Conservation (phyloP, 108 stramenopile genomes). For the Fistulifera pelliculosa region DNA sequence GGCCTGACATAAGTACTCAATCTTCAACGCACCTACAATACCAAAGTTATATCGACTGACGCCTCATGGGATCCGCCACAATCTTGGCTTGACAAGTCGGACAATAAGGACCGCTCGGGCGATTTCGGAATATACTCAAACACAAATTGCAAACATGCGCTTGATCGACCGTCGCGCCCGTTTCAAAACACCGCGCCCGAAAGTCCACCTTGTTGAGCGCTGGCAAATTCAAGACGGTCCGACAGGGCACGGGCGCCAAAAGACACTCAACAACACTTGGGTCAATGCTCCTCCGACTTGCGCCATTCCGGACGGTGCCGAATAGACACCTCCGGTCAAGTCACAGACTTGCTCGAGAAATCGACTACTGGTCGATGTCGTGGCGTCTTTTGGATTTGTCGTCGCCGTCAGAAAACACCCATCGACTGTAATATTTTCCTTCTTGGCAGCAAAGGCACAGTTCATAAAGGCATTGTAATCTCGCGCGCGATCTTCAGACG, state of each 20-base stretch:
- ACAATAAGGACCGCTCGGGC: slow-evolving; percentile 44
- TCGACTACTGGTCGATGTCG: slow-evolving; percentile 15
- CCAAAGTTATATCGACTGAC: too few relatives aligned
- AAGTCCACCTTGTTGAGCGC: slow-evolving; percentile 74
- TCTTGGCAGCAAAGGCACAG: slow-evolving; percentile 73
- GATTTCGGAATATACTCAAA: slow-evolving; percentile 65
- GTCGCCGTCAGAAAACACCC: slow-evolving; percentile 62
- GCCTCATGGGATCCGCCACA: too few relatives aligned
- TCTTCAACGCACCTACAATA: too few relatives aligned
- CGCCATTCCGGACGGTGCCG: slow-evolving; percentile 46
- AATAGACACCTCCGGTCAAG: slow-evolving; percentile 35
- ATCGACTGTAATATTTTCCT: slow-evolving; percentile 65
- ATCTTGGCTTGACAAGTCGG: slow-evolving; percentile 74
- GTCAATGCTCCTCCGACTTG: slow-evolving; percentile 72
- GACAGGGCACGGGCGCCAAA: slow-evolving; percentile 49
- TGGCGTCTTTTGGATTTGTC: slow-evolving; percentile 17
- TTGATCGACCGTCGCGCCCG: slow-evolving; percentile 61
- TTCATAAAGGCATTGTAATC: slow-evolving; percentile 91
- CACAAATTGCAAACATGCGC: slow-evolving; percentile 79
- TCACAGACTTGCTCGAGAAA: slow-evolving; percentile 78
- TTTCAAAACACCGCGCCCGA: slow-evolving; percentile 76
- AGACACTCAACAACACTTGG: slow-evolving; percentile 63
- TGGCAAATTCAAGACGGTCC: slow-evolving; percentile 52
- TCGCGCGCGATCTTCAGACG: slow-evolving; percentile 68
- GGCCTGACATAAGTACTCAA: too few relatives aligned